Evolutionary conservation across 768 basidiomycete species (phyloP).

Genomic region (Gymnopilus junonius): DNA sequence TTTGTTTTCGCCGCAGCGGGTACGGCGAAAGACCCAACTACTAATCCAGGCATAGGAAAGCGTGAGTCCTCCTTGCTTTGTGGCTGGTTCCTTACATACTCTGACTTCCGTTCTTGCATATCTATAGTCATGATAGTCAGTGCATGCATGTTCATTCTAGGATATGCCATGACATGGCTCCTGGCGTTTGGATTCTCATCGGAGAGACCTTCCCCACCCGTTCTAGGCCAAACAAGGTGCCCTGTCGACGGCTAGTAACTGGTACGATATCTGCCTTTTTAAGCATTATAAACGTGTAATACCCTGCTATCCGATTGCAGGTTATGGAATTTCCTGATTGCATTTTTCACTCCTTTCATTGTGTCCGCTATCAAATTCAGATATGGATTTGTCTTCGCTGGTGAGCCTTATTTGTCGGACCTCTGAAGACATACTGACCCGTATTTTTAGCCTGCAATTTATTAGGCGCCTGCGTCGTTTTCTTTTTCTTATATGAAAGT

Average conservation of each 20-base stretch:
- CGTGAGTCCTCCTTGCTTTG: constrained; percentile 35
- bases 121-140: constrained; percentile 62
- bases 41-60: constrained; percentile 54
- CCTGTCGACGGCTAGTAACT: constrained; percentile 66
- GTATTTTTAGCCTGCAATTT: constrained; percentile 56
- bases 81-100: constrained; percentile 3
- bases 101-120: background rate
- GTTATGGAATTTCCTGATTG: constrained; percentile 72
- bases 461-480: constrained; percentile 62
- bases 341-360: constrained; percentile 84
- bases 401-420: constrained; percentile 28
- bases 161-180: constrained; percentile 74
- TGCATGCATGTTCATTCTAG: constrained; percentile 73
- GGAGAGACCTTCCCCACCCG: constrained; percentile 79
- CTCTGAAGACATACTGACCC: background rate
- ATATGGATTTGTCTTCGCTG: constrained; percentile 76
- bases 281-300: background rate
- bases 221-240: constrained; percentile 75
- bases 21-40: constrained; percentile 58
- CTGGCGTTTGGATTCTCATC: constrained; percentile 80
- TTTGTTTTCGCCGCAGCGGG: constrained; percentile 78
- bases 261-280: constrained; percentile 29
- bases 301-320: constrained; percentile 16
- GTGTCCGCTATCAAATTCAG: constrained; percentile 54
- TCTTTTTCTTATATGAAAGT: constrained; percentile 78